Evolutionary conservation across 495 filamentous ascomycete species (phyloP).

Genomic region (Neurospora sp.): DNA sequence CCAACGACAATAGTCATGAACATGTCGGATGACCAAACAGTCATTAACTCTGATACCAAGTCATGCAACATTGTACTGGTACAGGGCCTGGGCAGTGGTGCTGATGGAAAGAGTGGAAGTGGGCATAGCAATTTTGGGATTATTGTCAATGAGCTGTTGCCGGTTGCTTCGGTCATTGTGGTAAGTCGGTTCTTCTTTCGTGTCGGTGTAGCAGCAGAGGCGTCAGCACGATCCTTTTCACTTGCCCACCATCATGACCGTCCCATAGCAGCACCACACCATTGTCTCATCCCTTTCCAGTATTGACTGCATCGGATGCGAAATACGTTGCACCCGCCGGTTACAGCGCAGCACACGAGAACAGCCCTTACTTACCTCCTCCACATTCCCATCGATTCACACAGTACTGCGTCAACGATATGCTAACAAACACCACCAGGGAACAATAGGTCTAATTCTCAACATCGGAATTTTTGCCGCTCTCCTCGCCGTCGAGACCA

Average conservation of each 20-base stretch:
- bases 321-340: neutral
- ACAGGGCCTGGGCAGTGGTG: neutral
- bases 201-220: neutral
- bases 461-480: slow-evolving; percentile 13
- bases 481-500: slow-evolving; percentile 12
- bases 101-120: neutral
- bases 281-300: neutral
- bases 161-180: neutral
- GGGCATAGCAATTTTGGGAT: neutral
- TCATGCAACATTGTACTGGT: neutral
- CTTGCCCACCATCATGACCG: neutral
- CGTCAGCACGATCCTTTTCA: neutral
- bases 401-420: no score
- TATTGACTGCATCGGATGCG: neutral
- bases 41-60: neutral
- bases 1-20: neutral
- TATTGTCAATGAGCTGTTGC: neutral
- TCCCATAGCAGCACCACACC: neutral
- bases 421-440: slow-evolving; percentile 4
- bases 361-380: neutral
- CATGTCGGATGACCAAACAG: neutral
- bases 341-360: neutral
- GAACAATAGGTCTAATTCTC: slow-evolving; percentile 12
- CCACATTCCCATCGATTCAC: neutral
- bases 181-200: neutral